Percentiles rank a stretch among this genome's conserved stretches.
phyloP scores from a whole-genome alignment of 805 yeast species.

The Spathaspora hagerdaliae region DNA sequence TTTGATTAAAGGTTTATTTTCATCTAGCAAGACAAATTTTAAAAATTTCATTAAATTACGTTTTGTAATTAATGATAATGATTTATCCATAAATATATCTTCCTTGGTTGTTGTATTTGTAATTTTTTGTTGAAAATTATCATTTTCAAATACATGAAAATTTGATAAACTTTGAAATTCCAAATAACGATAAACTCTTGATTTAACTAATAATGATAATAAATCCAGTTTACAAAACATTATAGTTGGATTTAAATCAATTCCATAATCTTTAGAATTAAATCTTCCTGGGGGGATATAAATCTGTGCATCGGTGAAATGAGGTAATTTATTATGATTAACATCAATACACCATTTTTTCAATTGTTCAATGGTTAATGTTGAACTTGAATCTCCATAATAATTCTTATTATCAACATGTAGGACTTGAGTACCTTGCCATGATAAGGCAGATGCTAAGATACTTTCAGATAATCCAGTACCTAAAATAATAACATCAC shows the following conservation, averaged over 20 bases:
- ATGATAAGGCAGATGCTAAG: conserved; percentile 88
- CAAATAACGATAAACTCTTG: conserved; percentile 84
- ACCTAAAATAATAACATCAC: conserved; percentile 88
- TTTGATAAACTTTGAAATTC: conserved; percentile 87
- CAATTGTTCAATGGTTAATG: conserved; percentile 81
- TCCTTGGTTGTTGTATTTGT: conserved; percentile 71
- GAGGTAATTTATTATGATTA: conserved; percentile 41
- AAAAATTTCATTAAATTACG: conserved; percentile 87
- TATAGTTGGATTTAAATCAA: conserved; percentile 83
- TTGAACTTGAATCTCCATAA: conserved; percentile 87
- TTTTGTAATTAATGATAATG: conserved; percentile 68
- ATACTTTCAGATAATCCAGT: conserved; percentile 89
- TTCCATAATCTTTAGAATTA: conserved; percentile 72
- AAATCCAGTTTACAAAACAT: conserved; percentile 90
- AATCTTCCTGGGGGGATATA: conserved; percentile 64
- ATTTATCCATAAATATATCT: conserved; percentile 88
- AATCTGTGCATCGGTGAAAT: conserved; percentile 68
- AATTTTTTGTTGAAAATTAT: conserved; percentile 74
- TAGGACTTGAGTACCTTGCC: conserved; percentile 96
- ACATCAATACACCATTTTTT: conserved; percentile 78
- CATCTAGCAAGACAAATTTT: conserved; percentile 66
- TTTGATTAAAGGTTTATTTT: conserved; percentile 52
- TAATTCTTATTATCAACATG: conserved; percentile 83
- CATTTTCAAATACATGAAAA: conserved; percentile 93
- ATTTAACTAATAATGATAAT: conserved; percentile 69